These are phyloP conservation scores for Persicaria maculosa DNA, from an alignment of 148 eudicot species.

Conservation along the genomic window DNA sequence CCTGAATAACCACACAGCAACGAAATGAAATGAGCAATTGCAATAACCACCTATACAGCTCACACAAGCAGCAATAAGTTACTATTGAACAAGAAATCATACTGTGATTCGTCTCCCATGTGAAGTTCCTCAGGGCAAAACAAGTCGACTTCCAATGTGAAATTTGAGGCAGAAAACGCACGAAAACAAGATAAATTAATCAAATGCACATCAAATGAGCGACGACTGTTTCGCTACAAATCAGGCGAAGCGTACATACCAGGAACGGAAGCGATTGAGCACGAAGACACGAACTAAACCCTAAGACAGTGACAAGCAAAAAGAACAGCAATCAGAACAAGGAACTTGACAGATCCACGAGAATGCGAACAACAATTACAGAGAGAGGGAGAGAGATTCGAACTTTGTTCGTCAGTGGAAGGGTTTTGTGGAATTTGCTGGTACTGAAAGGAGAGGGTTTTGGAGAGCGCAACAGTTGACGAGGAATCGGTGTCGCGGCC, in stretches of 20 bases:
- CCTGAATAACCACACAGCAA: constrained; percentile 26
- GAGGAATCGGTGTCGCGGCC: not conserved
- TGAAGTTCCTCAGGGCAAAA: not conserved
- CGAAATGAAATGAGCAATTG: not conserved
- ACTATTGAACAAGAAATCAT: not conserved
- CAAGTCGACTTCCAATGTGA: not conserved
- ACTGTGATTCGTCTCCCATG: constrained; percentile 9
- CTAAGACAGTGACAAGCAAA: not conserved
- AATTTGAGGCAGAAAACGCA: not conserved
- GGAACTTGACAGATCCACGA: not conserved
- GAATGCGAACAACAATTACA: not conserved
- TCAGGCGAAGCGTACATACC: not conserved
- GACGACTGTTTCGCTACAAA: not conserved
- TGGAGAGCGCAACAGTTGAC: not conserved
- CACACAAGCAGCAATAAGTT: not conserved
- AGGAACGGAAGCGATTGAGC: not conserved
- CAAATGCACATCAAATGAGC: not conserved
- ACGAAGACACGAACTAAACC: not conserved
- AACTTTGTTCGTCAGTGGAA: not conserved
- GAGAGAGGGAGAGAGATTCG: not conserved
- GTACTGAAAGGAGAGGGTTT: not conserved
- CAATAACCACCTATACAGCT: not conserved
- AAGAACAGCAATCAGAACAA: not conserved
- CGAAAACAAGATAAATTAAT: not conserved
- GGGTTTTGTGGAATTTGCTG: not conserved